phyloP scores from a whole-genome alignment of 2,329 filamentous ascomycete species.

The Colletotrichum acutatum region DNA sequence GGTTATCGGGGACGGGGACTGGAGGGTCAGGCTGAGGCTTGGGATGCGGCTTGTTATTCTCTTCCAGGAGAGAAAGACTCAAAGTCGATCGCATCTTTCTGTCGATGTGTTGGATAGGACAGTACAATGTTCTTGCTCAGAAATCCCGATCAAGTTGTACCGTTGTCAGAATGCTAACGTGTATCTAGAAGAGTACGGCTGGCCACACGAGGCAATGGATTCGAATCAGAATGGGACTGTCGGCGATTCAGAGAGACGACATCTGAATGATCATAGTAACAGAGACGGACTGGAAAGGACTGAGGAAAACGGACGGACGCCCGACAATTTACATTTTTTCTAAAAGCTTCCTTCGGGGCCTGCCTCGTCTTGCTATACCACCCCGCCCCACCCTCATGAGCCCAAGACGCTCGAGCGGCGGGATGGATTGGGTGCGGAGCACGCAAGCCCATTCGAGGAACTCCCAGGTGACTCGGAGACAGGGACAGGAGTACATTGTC shows the following conservation, averaged over 20 bases:
- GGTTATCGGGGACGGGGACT: slow-evolving; percentile 42
- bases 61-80: slow-evolving; percentile 3
- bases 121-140: not conserved
- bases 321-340: slow-evolving; percentile 10
- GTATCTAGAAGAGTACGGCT: not conserved
- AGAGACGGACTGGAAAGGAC: not conserved
- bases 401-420: slow-evolving; percentile 18
- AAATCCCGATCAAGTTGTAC: not conserved
- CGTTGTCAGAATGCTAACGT: not conserved
- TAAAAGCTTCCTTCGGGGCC: slow-evolving; percentile 14
- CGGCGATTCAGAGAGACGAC: not conserved
- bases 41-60: slow-evolving; percentile 42
- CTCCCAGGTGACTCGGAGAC: not conserved
- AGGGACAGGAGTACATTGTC: slow-evolving; percentile 1
- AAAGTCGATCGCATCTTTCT: not conserved
- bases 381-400: slow-evolving; percentile 25
- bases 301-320: not conserved
- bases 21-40: slow-evolving; percentile 45
- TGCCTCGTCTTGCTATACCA: slow-evolving; percentile 12
- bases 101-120: not conserved
- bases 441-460: not conserved
- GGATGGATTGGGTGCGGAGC: slow-evolving; percentile 23
- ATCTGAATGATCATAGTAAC: not conserved
- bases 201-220: not conserved
- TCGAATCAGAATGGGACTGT: not conserved